phyloP scores from a whole-genome alignment of 345 rosid genomes.

The Citrus medica region DNA sequence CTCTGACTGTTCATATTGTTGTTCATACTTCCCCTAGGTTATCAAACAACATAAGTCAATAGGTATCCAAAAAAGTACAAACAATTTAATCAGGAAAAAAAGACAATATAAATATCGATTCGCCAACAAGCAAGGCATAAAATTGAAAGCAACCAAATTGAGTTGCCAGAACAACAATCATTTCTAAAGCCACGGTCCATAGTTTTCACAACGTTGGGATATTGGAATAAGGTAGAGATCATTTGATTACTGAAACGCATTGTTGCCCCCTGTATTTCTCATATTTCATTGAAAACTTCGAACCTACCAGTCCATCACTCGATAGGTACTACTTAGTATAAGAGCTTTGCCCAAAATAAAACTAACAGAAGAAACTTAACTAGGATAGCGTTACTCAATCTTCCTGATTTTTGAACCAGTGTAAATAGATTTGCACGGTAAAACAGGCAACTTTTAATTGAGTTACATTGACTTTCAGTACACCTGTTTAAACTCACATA shows the following conservation, averaged over 20 bases:
- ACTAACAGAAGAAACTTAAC: neutral
- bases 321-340: neutral
- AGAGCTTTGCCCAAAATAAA: neutral
- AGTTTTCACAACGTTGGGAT: neutral
- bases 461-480: neutral
- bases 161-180: neutral
- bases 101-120: neutral
- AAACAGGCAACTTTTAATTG: neutral
- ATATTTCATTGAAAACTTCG: neutral
- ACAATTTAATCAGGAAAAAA: neutral
- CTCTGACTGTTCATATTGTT: slow-evolving; percentile 64
- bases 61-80: neutral
- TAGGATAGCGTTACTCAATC: neutral
- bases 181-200: neutral
- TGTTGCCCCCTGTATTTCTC: neutral
- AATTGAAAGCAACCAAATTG: neutral
- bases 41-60: neutral
- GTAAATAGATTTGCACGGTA: neutral
- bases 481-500: neutral
- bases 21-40: slow-evolving; percentile 84
- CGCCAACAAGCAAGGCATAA: neutral
- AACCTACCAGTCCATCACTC: neutral
- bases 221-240: neutral
- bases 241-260: neutral
- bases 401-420: neutral